These are phyloP conservation scores for Gaeumannomyces sp. DNA, from an alignment of 2,329 filamentous ascomycete species.

Conservation along the genomic window DNA sequence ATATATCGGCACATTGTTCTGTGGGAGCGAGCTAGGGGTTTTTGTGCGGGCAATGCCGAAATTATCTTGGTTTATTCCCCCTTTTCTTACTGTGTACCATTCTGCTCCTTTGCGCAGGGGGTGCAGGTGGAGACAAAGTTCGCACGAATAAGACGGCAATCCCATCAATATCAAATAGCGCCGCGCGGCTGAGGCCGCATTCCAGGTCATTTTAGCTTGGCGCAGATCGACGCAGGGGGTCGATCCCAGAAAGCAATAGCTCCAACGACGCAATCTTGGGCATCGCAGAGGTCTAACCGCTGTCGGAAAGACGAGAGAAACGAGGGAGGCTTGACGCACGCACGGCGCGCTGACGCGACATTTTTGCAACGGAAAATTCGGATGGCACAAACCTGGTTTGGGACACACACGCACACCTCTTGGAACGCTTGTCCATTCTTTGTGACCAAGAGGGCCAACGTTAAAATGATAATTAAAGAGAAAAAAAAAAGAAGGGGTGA, in stretches of 20 bases:
- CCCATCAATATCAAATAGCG: background rate
- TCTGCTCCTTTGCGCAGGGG: background rate
- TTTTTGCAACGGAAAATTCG: background rate
- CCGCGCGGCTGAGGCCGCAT: background rate
- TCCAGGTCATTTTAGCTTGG: background rate
- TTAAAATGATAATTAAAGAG: background rate
- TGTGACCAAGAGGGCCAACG: background rate
- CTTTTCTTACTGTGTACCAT: too few species aligned
- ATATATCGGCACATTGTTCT: background rate
- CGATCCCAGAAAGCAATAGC: background rate
- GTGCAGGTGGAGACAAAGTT: too few species aligned
- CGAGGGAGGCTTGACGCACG: too few species aligned
- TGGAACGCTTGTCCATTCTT: background rate
- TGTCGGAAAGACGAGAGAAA: background rate
- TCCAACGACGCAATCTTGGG: background rate
- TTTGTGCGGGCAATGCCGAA: background rate
- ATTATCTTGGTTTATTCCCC: background rate
- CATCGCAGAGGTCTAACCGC: background rate
- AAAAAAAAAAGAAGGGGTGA: background rate
- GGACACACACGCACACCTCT: too few species aligned
- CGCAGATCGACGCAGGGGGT: background rate
- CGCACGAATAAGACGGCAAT: too few species aligned
- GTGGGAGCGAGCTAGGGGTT: too few species aligned
- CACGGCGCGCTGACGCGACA: too few species aligned
- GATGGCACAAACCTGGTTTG: background rate